A percentile compares a stretch with the other conserved stretches of the same genome.
Evolutionary conservation across 2,329 filamentous ascomycete species (phyloP).

Genomic region (Calycina herbarum): DNA sequence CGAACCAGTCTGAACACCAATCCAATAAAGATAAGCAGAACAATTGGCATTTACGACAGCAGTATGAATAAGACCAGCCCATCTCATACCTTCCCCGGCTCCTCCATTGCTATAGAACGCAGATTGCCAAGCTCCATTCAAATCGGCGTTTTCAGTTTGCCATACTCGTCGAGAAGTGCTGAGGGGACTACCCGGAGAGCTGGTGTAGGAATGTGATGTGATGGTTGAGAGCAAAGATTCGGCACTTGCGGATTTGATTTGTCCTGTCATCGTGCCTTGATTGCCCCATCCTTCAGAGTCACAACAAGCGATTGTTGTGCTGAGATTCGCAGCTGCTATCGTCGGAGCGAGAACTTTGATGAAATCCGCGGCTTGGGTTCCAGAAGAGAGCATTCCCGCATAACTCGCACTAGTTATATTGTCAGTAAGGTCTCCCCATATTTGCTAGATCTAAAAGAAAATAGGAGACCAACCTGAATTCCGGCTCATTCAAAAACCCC

Average conservation of each 20-base stretch:
- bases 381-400: constrained; percentile 48
- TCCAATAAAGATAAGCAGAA: constrained; percentile 57
- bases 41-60: constrained; percentile 50
- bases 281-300: constrained; percentile 46
- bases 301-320: constrained; percentile 45
- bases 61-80: constrained; percentile 54
- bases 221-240: constrained; percentile 42
- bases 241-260: constrained; percentile 41
- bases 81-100: constrained; percentile 53
- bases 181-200: constrained; percentile 42
- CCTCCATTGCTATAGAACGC: constrained; percentile 50
- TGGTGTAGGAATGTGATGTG: constrained; percentile 44
- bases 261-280: constrained; percentile 40
- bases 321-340: constrained; percentile 40
- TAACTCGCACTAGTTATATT: constrained; percentile 35
- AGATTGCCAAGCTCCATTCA: constrained; percentile 46
- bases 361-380: constrained; percentile 51
- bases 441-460: too few relatives aligned
- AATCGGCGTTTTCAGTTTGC: constrained; percentile 52
- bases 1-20: constrained; percentile 38
- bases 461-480: constrained; percentile 30
- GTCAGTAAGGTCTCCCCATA: background rate
- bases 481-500: constrained; percentile 48
- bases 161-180: constrained; percentile 47
- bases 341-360: constrained; percentile 46